A percentile compares a stretch with the other conserved stretches of the same genome.
phyloP scores from a whole-genome alignment of 495 filamentous ascomycete species.

The Aspergillus incahuasiensis region DNA sequence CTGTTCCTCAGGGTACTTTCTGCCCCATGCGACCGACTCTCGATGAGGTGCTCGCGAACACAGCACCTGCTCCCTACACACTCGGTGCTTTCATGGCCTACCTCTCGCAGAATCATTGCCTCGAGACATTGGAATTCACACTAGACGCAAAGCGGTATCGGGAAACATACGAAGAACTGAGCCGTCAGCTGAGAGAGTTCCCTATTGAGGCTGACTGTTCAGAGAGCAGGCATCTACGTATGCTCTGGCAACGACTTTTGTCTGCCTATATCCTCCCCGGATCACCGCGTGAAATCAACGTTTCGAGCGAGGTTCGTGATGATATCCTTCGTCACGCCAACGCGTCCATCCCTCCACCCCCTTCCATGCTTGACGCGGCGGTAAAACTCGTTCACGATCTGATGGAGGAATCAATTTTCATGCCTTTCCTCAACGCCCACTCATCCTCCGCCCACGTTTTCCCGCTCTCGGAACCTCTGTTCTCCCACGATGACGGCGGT shows the following conservation, averaged over 20 bases:
- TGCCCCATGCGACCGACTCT: slow-evolving; percentile 76
- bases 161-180: slow-evolving; percentile 61
- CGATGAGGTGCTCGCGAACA: slow-evolving; percentile 81
- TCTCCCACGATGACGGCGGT: slow-evolving; percentile 28
- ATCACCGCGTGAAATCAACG: slow-evolving; percentile 85
- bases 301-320: slow-evolving; percentile 82
- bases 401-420: slow-evolving; percentile 88
- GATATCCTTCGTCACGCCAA: slow-evolving; percentile 63
- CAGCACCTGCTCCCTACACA: slow-evolving; percentile 85
- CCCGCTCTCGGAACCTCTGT: slow-evolving; percentile 27
- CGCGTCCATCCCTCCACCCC: slow-evolving; percentile 62
- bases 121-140: slow-evolving; percentile 96
- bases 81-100: slow-evolving; percentile 94
- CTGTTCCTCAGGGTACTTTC: slow-evolving; percentile 58
- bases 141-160: slow-evolving; percentile 91
- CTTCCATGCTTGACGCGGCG: slow-evolving; percentile 79
- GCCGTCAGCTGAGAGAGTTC: slow-evolving; percentile 37
- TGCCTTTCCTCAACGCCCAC: slow-evolving; percentile 42
- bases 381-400: slow-evolving; percentile 87
- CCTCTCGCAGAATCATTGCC: slow-evolving; percentile 93
- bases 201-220: slow-evolving; percentile 46
- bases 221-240: slow-evolving; percentile 65
- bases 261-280: slow-evolving; percentile 54
- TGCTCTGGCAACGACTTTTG: slow-evolving; percentile 62
- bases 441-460: slow-evolving; percentile 29